A percentile compares a stretch with the other conserved stretches of the same genome.
Evolutionary conservation across 306 rosid species (phyloP).

Genomic region (Begonia loranthoides): DNA sequence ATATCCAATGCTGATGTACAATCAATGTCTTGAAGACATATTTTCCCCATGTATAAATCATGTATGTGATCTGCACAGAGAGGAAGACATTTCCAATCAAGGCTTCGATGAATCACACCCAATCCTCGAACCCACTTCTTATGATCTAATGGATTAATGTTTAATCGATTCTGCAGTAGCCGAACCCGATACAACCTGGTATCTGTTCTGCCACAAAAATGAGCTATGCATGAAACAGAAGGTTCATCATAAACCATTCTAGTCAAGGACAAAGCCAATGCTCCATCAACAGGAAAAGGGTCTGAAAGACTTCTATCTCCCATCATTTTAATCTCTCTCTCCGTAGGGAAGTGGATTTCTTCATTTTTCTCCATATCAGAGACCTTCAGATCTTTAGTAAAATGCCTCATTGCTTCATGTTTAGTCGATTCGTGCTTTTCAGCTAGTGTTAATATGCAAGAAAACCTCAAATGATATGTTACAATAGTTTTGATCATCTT

Average conservation of each 20-base stretch:
- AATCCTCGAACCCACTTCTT: slow-evolving; percentile 60
- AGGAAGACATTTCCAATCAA: slow-evolving; percentile 60
- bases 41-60: slow-evolving; percentile 55
- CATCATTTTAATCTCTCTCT: slow-evolving; percentile 84
- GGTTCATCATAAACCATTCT: slow-evolving; percentile 72
- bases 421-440: slow-evolving; percentile 84
- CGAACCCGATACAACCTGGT: slow-evolving; percentile 44
- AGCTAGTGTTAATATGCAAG: slow-evolving; percentile 80
- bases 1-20: slow-evolving; percentile 35
- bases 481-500: slow-evolving; percentile 67
- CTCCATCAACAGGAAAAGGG: slow-evolving; percentile 76
- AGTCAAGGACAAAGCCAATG: slow-evolving; percentile 41
- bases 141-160: slow-evolving; percentile 32
- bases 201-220: slow-evolving; percentile 60
- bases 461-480: slow-evolving; percentile 78
- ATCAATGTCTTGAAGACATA: slow-evolving; percentile 67
- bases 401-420: slow-evolving; percentile 59
- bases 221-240: slow-evolving; percentile 48
- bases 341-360: slow-evolving; percentile 65
- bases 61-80: slow-evolving; percentile 55
- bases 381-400: slow-evolving; percentile 75
- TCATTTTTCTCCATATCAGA: slow-evolving; percentile 46
- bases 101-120: slow-evolving; percentile 57
- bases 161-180: slow-evolving; percentile 41
- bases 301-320: slow-evolving; percentile 72